Evolutionary conservation across 164 flowering plant species (phyloP), one percentile per base, ranked within the genome.

Genomic region (Annona squamosa): DNA sequence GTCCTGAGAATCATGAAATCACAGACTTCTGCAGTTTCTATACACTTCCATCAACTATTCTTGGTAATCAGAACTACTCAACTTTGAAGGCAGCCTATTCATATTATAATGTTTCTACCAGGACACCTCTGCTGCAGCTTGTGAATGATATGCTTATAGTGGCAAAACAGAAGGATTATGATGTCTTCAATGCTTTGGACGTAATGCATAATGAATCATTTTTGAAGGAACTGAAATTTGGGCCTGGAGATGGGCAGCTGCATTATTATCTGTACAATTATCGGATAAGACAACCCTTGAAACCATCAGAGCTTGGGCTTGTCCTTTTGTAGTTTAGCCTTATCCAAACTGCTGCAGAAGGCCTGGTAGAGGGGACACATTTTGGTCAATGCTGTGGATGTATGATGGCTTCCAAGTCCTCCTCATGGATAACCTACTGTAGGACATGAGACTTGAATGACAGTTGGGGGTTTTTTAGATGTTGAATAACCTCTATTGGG

Each of bases 11-110:
- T 63, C 85, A 80, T 57, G 85, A 79, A 56, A 78, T 86, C 42
- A 86, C 89, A 3, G 89, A 83, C 67, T 84, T 86, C 75, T 83
- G 86, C 81, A 86, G 89, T 81, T 86, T 86, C 74, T 85, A 86
- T 81, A 86, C 87, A 1, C 84, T 86, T 70, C 89, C 89, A 0
- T 86, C 89, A 13, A 78, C 87, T 2, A 83, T 86, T 64, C 85
- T 86, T 46, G 89, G 89, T 4, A 83, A 84, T 65, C 85, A 71
- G 63, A 86, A 82, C 72, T 75, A 86, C 68, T 81, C 87, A 0
- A 72, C 69, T 63, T 71, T 86, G 79, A 83, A 84, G 76, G 87
- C 89, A 37, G 89, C 89, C 41, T 86, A 84, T 78, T 86, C 89
- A 41, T 86, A 84, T 73, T 86, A 86, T 65, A 86, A 86, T 52